Base-by-base conservation (phyloP, 1,284 basidiomycete genomes). In the Tylopilus sp. region DNA sequence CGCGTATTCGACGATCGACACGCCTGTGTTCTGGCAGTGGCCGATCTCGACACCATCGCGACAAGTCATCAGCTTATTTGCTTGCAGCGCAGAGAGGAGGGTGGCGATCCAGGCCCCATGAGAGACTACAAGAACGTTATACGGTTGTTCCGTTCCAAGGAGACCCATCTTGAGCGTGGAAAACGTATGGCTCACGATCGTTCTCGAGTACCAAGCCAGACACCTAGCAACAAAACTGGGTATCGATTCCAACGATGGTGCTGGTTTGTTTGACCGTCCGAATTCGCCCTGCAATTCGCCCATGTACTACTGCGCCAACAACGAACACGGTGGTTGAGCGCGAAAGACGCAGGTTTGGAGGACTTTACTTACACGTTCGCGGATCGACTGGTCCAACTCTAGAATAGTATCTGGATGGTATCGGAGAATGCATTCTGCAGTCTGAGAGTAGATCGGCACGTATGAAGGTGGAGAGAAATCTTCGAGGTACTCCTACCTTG, bases 61-160 rank as follows among this genome's bases (percentile, higher is more conserved):
- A 47, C 66, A 70, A 37, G 53, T 57, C 34, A 78, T 53, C 55
- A 70, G 64, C 34, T 72, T 63, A 37, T 70, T 72, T 11, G 67
- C 66, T 17, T 77, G 55, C 58, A 87, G 61, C 37, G 62, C 67
- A 30, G 69, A 71, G 45, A 83, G 65, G 42, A 88, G 71, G 15
- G 71, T 70, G 18, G 69, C 65, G 53, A 88, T 85, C 57, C 77
- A 74, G 0, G 78, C 85, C 3, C 84, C 85, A 54, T 90, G 86
- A 34, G 81, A 78, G 48, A 81, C 77, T 4, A 82, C 75, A 24
- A 90, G 72, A 39, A 87, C 71, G 52, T 66, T 59, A 2, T 44
- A 50, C 9, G 62, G 26, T 52, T 51, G 44, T 56, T 59, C 46
- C 38, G 43, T n/a, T 8, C 26, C 6, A 54, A 58, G 29, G 20